Percentiles rank a stretch among this genome's conserved stretches.
These are phyloP conservation scores for Penicillium mononematosum DNA, from an alignment of 495 filamentous ascomycete species.

Conservation along the genomic window DNA sequence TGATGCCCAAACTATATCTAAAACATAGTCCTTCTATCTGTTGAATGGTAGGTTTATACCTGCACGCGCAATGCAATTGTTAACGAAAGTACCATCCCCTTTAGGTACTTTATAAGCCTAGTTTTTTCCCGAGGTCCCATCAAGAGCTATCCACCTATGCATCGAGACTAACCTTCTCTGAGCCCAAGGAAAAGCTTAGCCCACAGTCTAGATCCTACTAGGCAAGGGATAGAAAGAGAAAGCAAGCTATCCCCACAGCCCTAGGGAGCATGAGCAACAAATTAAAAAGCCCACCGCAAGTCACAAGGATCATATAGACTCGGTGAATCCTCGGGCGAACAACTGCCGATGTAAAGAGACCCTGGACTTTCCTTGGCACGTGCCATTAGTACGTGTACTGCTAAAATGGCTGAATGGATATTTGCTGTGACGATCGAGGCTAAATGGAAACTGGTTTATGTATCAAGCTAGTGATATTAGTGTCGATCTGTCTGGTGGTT, in stretches of 20 bases:
- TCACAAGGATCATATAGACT: background rate
- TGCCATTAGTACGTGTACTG: background rate
- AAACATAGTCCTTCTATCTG: too few relatives aligned
- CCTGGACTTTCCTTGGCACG: background rate
- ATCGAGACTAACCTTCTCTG: background rate
- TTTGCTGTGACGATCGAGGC: background rate
- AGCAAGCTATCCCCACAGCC: background rate
- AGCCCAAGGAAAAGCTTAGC: background rate
- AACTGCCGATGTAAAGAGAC: background rate
- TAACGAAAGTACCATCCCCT: too few relatives aligned
- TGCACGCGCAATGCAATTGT: too few relatives aligned
- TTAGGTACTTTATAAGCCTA: background rate
- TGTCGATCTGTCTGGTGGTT: background rate
- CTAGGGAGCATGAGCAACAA: background rate
- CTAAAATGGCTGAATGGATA: background rate
- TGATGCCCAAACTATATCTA: too few relatives aligned
- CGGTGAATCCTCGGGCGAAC: background rate
- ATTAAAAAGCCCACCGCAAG: background rate
- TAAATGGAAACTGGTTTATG: background rate
- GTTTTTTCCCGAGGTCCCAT: background rate
- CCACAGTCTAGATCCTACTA: background rate
- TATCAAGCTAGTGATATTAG: background rate
- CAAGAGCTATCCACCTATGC: background rate
- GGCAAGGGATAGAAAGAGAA: background rate
- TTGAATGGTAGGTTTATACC: too few relatives aligned